Conservation (phyloP, 1,284 basidiomycete genomes). For the Puccinia coronata region DNA sequence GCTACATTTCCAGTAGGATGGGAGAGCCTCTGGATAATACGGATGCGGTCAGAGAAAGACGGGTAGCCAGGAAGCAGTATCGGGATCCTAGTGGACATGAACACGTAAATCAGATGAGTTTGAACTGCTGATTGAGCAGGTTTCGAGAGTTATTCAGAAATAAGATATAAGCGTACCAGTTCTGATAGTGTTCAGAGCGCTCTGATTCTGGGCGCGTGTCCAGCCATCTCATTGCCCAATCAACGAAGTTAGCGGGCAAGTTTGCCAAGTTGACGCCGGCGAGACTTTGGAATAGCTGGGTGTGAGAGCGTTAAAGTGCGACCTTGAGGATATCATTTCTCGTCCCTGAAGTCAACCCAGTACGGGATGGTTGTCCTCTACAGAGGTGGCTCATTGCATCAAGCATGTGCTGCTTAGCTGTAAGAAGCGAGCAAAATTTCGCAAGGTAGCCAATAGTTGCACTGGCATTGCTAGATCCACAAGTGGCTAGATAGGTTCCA, state of each 20-base stretch:
- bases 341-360: neutral
- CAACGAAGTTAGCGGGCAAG: neutral
- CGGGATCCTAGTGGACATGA: neutral
- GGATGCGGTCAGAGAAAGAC: neutral
- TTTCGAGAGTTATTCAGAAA: neutral
- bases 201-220: neutral
- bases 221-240: slow-evolving; percentile 1
- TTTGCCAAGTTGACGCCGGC: neutral
- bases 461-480: neutral
- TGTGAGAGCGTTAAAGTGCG: slow-evolving; percentile 1
- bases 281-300: neutral
- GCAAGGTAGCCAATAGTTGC: neutral
- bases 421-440: neutral
- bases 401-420: neutral
- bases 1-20: neutral
- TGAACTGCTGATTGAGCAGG: too few relatives aligned
- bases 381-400: neutral
- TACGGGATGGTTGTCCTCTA: neutral
- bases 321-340: neutral
- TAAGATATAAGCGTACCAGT: neutral
- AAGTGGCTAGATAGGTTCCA: neutral
- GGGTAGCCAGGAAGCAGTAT: neutral
- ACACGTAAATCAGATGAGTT: too few relatives aligned
- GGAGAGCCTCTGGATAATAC: neutral
- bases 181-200: neutral